Evolutionary conservation across 2,329 filamentous ascomycete species (phyloP).

Genomic region (Nemania diffusa): DNA sequence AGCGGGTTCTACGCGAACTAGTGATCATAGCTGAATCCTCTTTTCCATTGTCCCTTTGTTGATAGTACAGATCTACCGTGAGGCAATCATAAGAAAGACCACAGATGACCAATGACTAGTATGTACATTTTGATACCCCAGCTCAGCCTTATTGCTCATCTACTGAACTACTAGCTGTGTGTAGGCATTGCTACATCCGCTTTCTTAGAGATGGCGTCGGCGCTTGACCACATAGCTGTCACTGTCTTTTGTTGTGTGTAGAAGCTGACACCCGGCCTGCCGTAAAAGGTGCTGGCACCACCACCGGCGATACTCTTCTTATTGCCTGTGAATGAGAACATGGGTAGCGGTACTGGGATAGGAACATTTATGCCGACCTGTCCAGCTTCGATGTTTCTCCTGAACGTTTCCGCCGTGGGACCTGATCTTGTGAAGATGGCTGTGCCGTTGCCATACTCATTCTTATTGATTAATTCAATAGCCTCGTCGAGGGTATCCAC

Average conservation of each 20-base stretch:
- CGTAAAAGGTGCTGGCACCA: slow-evolving; percentile 94
- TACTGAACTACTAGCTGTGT: slow-evolving; percentile 46
- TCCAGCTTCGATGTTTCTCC: slow-evolving; percentile 82
- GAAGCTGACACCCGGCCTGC: slow-evolving; percentile 89
- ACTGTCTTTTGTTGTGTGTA: slow-evolving; percentile 99
- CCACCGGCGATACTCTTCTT: slow-evolving; percentile 94
- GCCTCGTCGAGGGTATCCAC: slow-evolving; percentile 82
- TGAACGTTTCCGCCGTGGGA: slow-evolving; percentile 80
- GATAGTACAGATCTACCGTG: background rate
- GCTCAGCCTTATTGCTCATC: background rate
- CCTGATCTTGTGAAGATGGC: slow-evolving; percentile 86
- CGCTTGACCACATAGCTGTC: slow-evolving; percentile 86
- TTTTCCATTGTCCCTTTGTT: background rate
- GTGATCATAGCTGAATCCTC: background rate
- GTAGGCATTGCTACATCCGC: slow-evolving; percentile 89
- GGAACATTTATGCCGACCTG: slow-evolving; percentile 89
- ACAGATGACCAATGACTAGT: slow-evolving; percentile 1
- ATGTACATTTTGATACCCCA: slow-evolving; percentile 3
- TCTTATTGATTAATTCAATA: slow-evolving; percentile 82
- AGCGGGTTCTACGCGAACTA: background rate
- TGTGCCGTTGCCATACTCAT: slow-evolving; percentile 87
- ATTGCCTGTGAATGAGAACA: slow-evolving; percentile 79
- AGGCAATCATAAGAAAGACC: background rate
- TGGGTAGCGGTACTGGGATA: slow-evolving; percentile 76
- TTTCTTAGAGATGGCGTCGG: slow-evolving; percentile 86